Evolutionary conservation across 2,329 filamentous ascomycete species (phyloP).

Genomic region (Hortaea werneckii): DNA sequence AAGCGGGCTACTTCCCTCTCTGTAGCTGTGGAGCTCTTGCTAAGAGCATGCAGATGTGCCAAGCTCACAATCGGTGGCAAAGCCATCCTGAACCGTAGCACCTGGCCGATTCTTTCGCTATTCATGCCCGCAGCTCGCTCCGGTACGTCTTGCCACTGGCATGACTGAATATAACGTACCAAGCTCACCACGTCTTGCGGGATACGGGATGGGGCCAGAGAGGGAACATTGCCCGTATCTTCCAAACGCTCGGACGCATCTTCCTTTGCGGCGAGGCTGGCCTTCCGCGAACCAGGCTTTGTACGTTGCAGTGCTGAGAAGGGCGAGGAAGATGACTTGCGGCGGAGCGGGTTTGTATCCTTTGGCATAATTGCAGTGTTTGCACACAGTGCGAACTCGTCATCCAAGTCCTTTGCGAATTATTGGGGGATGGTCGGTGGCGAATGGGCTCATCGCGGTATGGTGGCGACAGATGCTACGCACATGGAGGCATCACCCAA

Average conservation of each 20-base stretch:
- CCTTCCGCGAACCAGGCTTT: slow-evolving; percentile 19
- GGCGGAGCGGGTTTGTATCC: slow-evolving; percentile 20
- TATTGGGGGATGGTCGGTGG: no score
- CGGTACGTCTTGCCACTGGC: slow-evolving; percentile 57
- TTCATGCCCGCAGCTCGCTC: slow-evolving; percentile 49
- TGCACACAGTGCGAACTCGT: background rate
- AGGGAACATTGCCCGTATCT: slow-evolving; percentile 45
- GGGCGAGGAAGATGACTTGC: slow-evolving; percentile 29
- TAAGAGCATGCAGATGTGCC: slow-evolving; percentile 55
- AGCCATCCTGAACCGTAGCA: slow-evolving; percentile 50
- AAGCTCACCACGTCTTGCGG: slow-evolving; percentile 43
- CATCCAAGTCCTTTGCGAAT: background rate
- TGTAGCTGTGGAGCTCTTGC: slow-evolving; percentile 51
- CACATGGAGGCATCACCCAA: no score
- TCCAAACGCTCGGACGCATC: slow-evolving; percentile 41
- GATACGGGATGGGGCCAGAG: slow-evolving; percentile 51
- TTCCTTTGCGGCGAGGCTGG: slow-evolving; percentile 12
- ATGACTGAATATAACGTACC: slow-evolving; percentile 49
- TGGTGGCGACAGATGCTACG: no score
- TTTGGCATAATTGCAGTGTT: slow-evolving; percentile 3
- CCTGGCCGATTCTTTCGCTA: slow-evolving; percentile 51
- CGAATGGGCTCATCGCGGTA: no score
- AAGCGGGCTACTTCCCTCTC: slow-evolving; percentile 60
- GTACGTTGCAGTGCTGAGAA: slow-evolving; percentile 28
- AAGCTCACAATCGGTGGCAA: slow-evolving; percentile 56